These are phyloP conservation scores for Cadophora luteo-olivacea DNA, from an alignment of 2,329 filamentous ascomycete genomes.

Conservation along the genomic window DNA sequence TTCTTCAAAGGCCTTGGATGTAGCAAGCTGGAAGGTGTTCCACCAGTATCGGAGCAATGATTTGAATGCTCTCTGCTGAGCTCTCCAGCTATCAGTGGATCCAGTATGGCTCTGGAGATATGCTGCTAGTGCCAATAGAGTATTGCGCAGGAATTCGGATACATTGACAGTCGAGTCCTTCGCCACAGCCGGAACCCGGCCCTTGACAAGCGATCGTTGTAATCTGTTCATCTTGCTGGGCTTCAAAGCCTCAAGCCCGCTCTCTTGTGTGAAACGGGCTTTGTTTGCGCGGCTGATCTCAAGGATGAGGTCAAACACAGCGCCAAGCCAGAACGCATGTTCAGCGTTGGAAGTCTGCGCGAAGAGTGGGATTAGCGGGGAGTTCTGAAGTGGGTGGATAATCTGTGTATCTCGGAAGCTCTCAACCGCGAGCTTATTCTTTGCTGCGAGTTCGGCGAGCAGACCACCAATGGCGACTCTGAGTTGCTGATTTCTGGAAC, in stretches of 20 bases:
- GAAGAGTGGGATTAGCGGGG: conserved; percentile 56
- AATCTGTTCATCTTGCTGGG: conserved; percentile 60
- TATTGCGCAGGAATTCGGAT: conserved; percentile 56
- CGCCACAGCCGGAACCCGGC: conserved; percentile 60
- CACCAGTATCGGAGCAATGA: conserved; percentile 60
- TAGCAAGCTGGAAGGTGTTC: conserved; percentile 57
- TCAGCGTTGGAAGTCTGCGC: conserved; percentile 46
- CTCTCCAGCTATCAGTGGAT: conserved; percentile 42
- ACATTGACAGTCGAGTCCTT: conserved; percentile 67
- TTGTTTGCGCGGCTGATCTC: conserved; percentile 52
- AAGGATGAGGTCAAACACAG: conserved; percentile 57
- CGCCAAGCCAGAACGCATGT: conserved; percentile 55
- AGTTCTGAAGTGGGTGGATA: conserved; percentile 65
- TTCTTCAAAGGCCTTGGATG: conserved; percentile 60
- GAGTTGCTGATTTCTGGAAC: conserved; percentile 34
- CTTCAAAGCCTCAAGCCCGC: conserved; percentile 55
- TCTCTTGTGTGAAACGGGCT: conserved; percentile 51
- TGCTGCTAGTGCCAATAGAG: conserved; percentile 50
- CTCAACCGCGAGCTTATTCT: conserved; percentile 42
- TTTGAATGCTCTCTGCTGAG: conserved; percentile 48
- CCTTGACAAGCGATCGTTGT: conserved; percentile 63
- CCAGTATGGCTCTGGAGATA: conserved; percentile 50
- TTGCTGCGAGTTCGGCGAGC: conserved; percentile 37
- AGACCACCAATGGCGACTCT: conserved; percentile 36
- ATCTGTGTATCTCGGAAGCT: conserved; percentile 50